Evolutionary conservation across 306 rosid genomes (phyloP).

Genomic region (Rosa lucieae): DNA sequence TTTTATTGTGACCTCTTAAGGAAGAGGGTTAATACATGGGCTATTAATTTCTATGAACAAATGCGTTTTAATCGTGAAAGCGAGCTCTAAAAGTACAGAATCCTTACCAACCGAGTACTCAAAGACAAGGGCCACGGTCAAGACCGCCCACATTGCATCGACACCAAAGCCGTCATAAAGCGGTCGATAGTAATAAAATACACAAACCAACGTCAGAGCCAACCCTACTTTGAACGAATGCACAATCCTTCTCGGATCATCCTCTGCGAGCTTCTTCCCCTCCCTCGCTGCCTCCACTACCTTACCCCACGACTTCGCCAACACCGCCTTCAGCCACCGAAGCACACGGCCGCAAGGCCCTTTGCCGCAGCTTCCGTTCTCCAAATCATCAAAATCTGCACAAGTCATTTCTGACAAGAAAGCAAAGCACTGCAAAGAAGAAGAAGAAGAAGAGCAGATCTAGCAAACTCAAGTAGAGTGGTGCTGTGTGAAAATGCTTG

Average conservation of each 20-base stretch:
- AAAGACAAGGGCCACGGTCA: conserved; percentile 29
- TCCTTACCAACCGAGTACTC: conserved; percentile 31
- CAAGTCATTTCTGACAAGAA: background rate
- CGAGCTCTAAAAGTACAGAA: background rate
- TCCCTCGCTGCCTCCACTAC: background rate
- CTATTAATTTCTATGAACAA: too few species aligned
- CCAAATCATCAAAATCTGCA: background rate
- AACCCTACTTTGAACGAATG: conserved; percentile 35
- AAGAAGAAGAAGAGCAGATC: background rate
- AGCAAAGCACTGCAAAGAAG: background rate
- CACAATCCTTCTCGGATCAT: conserved; percentile 29
- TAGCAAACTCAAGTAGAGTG: background rate
- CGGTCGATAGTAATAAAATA: conserved; percentile 28
- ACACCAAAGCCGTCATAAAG: conserved; percentile 29
- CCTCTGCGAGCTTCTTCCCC: conserved; percentile 21
- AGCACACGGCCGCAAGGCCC: background rate
- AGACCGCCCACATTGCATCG: conserved; percentile 31
- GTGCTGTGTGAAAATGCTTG: background rate
- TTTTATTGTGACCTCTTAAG: too few species aligned
- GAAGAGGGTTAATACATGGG: background rate
- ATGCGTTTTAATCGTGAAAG: background rate
- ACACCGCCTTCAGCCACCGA: background rate
- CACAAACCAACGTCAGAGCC: conserved; percentile 28
- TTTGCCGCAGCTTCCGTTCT: background rate
- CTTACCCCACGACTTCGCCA: background rate